Conservation (phyloP, 768 basidiomycete species). For the Naganishia onofrii region DNA sequence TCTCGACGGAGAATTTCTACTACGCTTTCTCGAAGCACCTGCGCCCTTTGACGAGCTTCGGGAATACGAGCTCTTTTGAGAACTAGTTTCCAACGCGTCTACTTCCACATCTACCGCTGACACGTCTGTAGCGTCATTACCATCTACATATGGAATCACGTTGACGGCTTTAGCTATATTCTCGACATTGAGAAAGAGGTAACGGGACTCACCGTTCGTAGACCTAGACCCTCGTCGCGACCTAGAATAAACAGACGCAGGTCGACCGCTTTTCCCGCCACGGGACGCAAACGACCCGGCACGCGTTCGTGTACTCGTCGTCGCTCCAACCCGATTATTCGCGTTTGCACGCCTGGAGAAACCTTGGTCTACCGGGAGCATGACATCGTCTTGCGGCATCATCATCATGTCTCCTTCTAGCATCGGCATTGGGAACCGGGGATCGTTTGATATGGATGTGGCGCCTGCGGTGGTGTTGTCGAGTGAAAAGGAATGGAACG, state of each 20-base stretch:
- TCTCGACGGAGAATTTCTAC: background rate
- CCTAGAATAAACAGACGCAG: background rate
- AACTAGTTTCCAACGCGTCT: background rate
- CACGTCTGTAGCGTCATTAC: background rate
- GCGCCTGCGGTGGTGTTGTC: background rate
- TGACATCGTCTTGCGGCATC: background rate
- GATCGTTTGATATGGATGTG: background rate
- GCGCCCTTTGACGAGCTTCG: background rate
- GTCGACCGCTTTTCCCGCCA: background rate
- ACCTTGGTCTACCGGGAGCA: background rate
- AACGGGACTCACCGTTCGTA: constrained; percentile 7
- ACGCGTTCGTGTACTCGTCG: too few species aligned
- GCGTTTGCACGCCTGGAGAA: constrained; percentile 19
- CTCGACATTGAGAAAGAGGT: too few species aligned
- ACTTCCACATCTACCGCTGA: background rate
- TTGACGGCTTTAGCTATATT: too few species aligned
- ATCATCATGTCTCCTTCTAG: background rate
- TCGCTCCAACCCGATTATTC: background rate
- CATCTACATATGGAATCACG: background rate
- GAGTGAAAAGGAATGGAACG: constrained; percentile 8
- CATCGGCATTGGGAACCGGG: constrained; percentile 15
- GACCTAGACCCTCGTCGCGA: constrained; percentile 11
- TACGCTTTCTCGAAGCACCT: background rate
- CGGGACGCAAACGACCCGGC: constrained; percentile 3
- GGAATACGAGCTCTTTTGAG: constrained; percentile 17